Conservation (phyloP, 179 eudicot species). For the Patellifolia procumbens region DNA sequence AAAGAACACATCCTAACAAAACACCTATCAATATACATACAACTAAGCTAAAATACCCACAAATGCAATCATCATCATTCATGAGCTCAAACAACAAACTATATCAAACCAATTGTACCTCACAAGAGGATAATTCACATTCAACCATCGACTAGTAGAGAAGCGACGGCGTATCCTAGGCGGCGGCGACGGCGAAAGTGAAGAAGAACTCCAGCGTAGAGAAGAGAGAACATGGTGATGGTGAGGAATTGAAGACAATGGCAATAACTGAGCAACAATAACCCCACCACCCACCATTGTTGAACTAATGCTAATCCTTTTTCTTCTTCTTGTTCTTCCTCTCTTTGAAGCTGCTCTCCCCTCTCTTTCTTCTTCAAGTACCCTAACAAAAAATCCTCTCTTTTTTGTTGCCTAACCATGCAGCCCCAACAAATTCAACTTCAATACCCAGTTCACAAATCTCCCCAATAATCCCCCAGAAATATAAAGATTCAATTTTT, state of each 20-base stretch:
- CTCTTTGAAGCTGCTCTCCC: constrained; percentile 14
- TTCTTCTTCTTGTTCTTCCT: background rate
- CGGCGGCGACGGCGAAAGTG: constrained; percentile 31
- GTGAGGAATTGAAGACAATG: constrained; percentile 32
- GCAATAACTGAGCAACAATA: constrained; percentile 41
- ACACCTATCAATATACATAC: background rate
- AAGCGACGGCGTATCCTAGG: constrained; percentile 37
- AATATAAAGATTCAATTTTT: constrained; percentile 1
- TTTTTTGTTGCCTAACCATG: constrained; percentile 40
- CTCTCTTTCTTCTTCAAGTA: constrained; percentile 43
- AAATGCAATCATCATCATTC: background rate
- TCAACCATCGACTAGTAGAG: constrained; percentile 48
- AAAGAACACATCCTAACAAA: too few relatives aligned
- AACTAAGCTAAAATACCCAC: background rate
- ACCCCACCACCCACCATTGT: constrained; percentile 43
- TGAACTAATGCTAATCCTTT: background rate
- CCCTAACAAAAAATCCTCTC: constrained; percentile 34
- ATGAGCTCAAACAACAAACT: background rate
- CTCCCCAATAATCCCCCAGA: background rate
- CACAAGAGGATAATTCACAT: constrained; percentile 28
- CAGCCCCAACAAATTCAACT: constrained; percentile 33
- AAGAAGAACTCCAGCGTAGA: constrained; percentile 14
- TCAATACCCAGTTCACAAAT: constrained; percentile 18
- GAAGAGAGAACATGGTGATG: constrained; percentile 19
- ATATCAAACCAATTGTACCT: background rate